These are phyloP conservation scores for Pezicula carpinea DNA, from an alignment of 2,329 filamentous ascomycete genomes.

Conservation along the genomic window DNA sequence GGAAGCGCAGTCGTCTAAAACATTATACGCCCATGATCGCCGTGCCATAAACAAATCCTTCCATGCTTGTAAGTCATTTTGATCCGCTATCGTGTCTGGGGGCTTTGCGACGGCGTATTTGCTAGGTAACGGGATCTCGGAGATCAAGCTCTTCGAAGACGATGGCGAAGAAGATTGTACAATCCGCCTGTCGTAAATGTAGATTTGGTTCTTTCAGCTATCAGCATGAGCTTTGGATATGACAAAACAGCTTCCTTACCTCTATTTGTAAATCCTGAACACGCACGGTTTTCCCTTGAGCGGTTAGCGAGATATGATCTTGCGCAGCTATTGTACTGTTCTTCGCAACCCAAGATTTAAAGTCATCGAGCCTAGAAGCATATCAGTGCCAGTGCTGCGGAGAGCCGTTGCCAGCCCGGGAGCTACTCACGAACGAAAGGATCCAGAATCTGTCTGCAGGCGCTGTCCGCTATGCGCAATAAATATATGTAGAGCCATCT, in stretches of 20 bases:
- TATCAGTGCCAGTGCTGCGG: slow-evolving; percentile 14
- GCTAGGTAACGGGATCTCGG: slow-evolving; percentile 46
- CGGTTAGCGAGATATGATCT: slow-evolving; percentile 83
- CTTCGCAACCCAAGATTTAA: slow-evolving; percentile 75
- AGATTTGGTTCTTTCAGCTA: slow-evolving; percentile 69
- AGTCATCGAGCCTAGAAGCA: slow-evolving; percentile 66
- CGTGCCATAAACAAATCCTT: slow-evolving; percentile 78
- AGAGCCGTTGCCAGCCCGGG: background rate
- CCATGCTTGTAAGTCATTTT: slow-evolving; percentile 82
- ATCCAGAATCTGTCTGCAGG: slow-evolving; percentile 71
- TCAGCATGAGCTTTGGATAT: slow-evolving; percentile 12
- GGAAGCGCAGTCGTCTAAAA: slow-evolving; percentile 64
- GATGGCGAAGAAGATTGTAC: slow-evolving; percentile 52
- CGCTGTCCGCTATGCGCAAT: slow-evolving; percentile 90
- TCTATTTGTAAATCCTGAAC: slow-evolving; percentile 72
- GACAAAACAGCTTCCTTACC: slow-evolving; percentile 42
- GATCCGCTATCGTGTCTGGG: slow-evolving; percentile 78
- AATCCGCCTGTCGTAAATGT: slow-evolving; percentile 81
- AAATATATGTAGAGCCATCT: slow-evolving; percentile 86
- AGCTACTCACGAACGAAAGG: slow-evolving; percentile 64
- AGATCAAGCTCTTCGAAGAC: slow-evolving; percentile 37
- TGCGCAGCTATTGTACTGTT: slow-evolving; percentile 69
- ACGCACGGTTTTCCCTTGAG: slow-evolving; percentile 52
- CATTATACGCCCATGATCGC: slow-evolving; percentile 69
- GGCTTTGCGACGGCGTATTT: slow-evolving; percentile 57